Evolutionary conservation across 441 rosid species (phyloP), one percentile per base, ranked within the genome.

Genomic region (Iberis amara): DNA sequence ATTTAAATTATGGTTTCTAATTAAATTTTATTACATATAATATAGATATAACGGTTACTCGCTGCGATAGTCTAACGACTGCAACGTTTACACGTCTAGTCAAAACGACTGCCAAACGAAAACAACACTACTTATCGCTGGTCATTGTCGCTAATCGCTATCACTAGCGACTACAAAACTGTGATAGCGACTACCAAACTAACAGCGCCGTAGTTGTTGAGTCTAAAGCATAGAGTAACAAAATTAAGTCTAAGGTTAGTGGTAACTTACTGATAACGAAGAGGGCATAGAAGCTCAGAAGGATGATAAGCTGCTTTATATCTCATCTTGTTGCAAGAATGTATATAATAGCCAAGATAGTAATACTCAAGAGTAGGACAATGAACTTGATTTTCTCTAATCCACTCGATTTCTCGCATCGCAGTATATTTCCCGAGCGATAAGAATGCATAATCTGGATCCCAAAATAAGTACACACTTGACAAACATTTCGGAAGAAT

Each of bases 281-380:
- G 86, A 53, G 97, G 97, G 63, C 96, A 89, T n/a, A 89, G 87
- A 62, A 89, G 94, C 78, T 86, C 89, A 21, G 96, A 82, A 14
- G 97, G 97, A 58, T 59, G 41, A 75, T 86, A 89, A 4, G 89
- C 85, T 31, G 96, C 96, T 78, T 89, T 89, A 69, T 89, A 89
- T 76, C 91, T 86, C 97, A 89, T 86, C 74, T 89, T 89, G 70
- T 62, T 68, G 75, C 97, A 86, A 46, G 96, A 89, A 63, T 86
- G 96, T 68, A 84, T 84, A 64, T 89, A 89, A 68, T 86, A 89
- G 49, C 97, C 96, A 61, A 89, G 89, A 78, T 89, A 89, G 68
- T 89, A 89, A 69, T 73, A 82, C 71, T 84, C 79, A 74, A 89
- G 97, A 69, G 75, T 68, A 7, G 85, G 69, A 66, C 94, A 80